Evolutionary conservation across 768 basidiomycete genomes (phyloP).

Genomic region (Guyanaporus albipodus): DNA sequence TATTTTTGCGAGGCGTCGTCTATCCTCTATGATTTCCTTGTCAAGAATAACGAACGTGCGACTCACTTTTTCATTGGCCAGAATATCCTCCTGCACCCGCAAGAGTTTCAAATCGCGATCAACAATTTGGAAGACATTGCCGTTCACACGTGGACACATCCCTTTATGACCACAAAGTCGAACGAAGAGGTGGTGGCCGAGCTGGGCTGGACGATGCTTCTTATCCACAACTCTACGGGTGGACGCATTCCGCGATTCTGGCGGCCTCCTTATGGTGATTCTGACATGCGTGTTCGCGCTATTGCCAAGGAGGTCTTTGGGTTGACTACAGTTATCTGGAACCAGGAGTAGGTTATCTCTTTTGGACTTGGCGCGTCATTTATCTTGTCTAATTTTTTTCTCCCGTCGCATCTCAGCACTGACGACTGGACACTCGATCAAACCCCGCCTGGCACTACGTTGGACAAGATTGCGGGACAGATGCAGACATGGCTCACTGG

Average conservation of each 20-base stretch:
- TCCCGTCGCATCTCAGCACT: conserved; percentile 54
- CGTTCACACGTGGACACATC: conserved; percentile 61
- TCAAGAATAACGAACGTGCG: conserved; percentile 57
- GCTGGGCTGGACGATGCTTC: conserved; percentile 76
- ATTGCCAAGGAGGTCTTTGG: conserved; percentile 89
- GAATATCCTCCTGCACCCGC: conserved; percentile 61
- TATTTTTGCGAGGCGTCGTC: conserved; percentile 33
- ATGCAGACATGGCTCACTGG: conserved; percentile 59
- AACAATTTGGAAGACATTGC: conserved; percentile 37
- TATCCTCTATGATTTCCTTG: conserved; percentile 61
- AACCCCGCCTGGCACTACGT: conserved; percentile 38
- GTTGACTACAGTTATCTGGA: conserved; percentile 84
- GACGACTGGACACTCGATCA: conserved; percentile 67
- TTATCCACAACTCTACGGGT: conserved; percentile 77
- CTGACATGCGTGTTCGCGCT: conserved; percentile 77
- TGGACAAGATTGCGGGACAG: conserved; percentile 40
- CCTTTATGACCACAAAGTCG: conserved; percentile 73
- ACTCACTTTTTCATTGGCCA: conserved; percentile 91
- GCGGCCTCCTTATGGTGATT: conserved; percentile 87
- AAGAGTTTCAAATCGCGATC: conserved; percentile 53
- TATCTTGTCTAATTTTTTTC: neutral
- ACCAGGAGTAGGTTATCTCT: conserved; percentile 61
- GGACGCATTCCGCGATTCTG: conserved; percentile 76
- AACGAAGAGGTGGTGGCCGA: conserved; percentile 65
- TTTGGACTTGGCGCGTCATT: neutral